Base-by-base conservation (phyloP, 495 filamentous ascomycete genomes). In the Penicillium desertorum region DNA sequence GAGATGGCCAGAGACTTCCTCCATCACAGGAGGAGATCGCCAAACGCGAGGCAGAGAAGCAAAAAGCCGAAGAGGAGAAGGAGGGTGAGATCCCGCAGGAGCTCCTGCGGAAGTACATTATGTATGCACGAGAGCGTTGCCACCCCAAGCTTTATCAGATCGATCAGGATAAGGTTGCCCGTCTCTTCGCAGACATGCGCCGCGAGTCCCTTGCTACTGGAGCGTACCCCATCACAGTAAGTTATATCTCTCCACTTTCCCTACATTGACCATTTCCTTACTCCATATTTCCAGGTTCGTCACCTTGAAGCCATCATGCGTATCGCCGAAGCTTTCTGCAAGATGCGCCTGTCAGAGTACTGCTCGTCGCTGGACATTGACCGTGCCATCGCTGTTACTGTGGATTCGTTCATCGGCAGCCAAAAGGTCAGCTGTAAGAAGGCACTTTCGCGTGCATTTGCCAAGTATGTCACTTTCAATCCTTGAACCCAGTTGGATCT, bases 341-440 rank as follows among this genome's bases (percentile, higher is more conserved):
- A 93, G 64, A 97, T 97, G 92, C 88, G 92, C 27, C 78, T 99
- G 30, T 90, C 87, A 0, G 95, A 99, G 62, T 97, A 95, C 75
- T 96, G 92, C 71, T 87, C 87, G 8, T 71, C 86, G 16, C 83
- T 86, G 56, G 95, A 99, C 68, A 96, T 99, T 57, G 95, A 99
- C 73, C 88, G 94, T 53, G 95, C 94, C 46, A 98, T 99, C 64
- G 92, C 92, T 7, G 95, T 98, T 14, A 95, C 94, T 1, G 91
- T 99, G 11, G 93, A 99, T 48, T 91, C 87, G 20, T 99, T 99
- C 71, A 90, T 99, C 27, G 90, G 91, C 57, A 92, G 88, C 58
- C 95, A 99, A 73, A 99, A 99, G 77, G 86, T 98, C 63, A 92
- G 88, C 78, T 92, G 89, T 76, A 99, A 98, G 86, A 97, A 96